phyloP scores from a whole-genome alignment of 345 rosid species.

The Citrus sp. region DNA sequence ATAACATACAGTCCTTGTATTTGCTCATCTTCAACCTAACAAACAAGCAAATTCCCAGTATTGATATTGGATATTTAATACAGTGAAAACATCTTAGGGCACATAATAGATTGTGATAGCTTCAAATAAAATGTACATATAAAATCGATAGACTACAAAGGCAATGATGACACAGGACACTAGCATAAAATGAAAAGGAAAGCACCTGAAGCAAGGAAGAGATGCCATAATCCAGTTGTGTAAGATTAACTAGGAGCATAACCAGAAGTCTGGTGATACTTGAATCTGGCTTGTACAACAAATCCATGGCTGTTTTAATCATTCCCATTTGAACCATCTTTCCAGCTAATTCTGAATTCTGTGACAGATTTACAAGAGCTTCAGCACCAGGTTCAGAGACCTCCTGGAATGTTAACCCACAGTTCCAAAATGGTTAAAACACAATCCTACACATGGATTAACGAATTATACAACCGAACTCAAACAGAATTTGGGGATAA shows the following conservation, averaged over 20 bases:
- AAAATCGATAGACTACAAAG: not conserved
- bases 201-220: constrained; percentile 84
- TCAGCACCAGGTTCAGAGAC: constrained; percentile 85
- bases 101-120: not conserved
- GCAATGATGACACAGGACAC: not conserved
- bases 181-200: not conserved
- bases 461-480: not conserved
- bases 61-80: constrained; percentile 1
- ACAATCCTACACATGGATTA: not conserved
- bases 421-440: not conserved
- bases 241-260: constrained; percentile 89
- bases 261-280: constrained; percentile 57
- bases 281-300: constrained; percentile 67
- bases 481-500: not conserved
- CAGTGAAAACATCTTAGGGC: not conserved
- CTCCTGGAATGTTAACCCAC: constrained; percentile 45
- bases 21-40: constrained; percentile 68
- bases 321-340: constrained; percentile 70
- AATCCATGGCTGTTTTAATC: constrained; percentile 59
- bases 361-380: constrained; percentile 89
- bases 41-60: constrained; percentile 12
- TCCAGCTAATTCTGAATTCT: constrained; percentile 53
- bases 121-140: not conserved
- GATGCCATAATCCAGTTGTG: constrained; percentile 76
- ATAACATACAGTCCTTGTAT: constrained; percentile 68